These are phyloP conservation scores for Naganishia vaughanmartiniae DNA, from an alignment of 768 basidiomycete genomes.

Conservation along the genomic window DNA sequence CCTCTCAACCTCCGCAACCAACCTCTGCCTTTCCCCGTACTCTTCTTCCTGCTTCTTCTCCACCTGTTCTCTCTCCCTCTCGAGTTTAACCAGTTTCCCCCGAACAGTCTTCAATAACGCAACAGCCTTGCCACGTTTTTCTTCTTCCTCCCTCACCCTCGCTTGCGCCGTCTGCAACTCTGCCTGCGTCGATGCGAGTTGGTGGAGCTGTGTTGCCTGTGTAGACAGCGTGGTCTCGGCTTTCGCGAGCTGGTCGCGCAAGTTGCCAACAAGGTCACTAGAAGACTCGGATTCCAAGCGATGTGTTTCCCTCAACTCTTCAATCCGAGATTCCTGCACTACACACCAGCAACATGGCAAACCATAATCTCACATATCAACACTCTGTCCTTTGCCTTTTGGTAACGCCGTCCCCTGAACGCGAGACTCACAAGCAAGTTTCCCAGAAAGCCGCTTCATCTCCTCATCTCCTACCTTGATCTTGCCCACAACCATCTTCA, in stretches of 20 bases:
- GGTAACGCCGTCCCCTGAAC: background rate
- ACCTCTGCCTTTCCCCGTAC: conserved; percentile 54
- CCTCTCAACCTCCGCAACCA: conserved; percentile 66
- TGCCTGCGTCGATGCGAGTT: conserved; percentile 61
- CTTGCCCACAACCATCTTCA: conserved; percentile 66
- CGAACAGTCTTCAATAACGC: conserved; percentile 90
- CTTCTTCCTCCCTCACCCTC: conserved; percentile 86
- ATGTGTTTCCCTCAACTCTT: conserved; percentile 81
- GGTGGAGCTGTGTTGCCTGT: conserved; percentile 57
- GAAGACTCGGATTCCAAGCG: conserved; percentile 75
- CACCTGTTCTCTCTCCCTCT: conserved; percentile 85
- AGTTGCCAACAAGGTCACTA: conserved; percentile 67
- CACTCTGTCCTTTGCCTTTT: background rate
- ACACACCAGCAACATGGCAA: conserved; percentile 55
- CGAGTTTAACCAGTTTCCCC: conserved; percentile 92
- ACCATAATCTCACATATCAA: background rate
- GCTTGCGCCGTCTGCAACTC: conserved; percentile 65
- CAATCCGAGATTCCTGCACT: conserved; percentile 82
- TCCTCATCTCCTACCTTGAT: conserved; percentile 76
- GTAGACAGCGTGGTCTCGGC: conserved; percentile 64
- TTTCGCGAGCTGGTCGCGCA: conserved; percentile 68
- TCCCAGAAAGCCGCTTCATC: conserved; percentile 68
- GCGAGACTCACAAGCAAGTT: conserved; percentile 66
- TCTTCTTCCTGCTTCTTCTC: conserved; percentile 65
- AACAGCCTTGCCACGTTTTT: conserved; percentile 92